These are phyloP conservation scores for Aureobasidium subglaciale DNA, from an alignment of 2,329 filamentous ascomycete genomes.

Conservation along the genomic window DNA sequence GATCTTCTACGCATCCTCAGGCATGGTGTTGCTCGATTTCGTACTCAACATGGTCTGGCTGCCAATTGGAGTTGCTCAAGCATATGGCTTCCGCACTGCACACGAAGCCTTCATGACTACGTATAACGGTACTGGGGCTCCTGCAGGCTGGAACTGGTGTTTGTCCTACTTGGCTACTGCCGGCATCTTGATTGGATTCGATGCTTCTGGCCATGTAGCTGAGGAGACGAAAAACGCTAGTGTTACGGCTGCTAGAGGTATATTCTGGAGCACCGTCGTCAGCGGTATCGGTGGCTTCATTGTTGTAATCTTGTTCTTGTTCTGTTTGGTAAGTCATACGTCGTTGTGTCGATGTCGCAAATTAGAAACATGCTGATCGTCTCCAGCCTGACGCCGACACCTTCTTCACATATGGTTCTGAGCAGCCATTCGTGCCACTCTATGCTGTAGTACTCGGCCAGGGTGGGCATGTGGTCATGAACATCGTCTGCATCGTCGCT, in stretches of 20 bases:
- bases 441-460: conserved; percentile 51
- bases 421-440: conserved; percentile 53
- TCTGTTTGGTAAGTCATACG: conserved; percentile 37
- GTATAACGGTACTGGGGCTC: conserved; percentile 45
- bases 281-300: conserved; percentile 50
- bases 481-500: conserved; percentile 45
- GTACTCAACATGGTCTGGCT: conserved; percentile 55
- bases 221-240: conserved; percentile 56
- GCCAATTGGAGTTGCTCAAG: conserved; percentile 49
- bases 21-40: conserved; percentile 51
- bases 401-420: conserved; percentile 46
- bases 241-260: conserved; percentile 48
- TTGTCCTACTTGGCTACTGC: conserved; percentile 55
- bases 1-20: conserved; percentile 46
- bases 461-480: conserved; percentile 54
- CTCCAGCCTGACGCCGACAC: conserved; percentile 43
- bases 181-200: conserved; percentile 54
- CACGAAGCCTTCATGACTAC: conserved; percentile 55
- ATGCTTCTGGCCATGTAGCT: conserved; percentile 54
- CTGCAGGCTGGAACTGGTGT: conserved; percentile 56
- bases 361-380: background rate
- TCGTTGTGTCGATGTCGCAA: background rate
- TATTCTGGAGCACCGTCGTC: conserved; percentile 54
- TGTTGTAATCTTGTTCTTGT: conserved; percentile 53
- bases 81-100: conserved; percentile 50